phyloP scores from a whole-genome alignment of 2,329 filamentous ascomycete genomes.

The Alternaria consortialis region DNA sequence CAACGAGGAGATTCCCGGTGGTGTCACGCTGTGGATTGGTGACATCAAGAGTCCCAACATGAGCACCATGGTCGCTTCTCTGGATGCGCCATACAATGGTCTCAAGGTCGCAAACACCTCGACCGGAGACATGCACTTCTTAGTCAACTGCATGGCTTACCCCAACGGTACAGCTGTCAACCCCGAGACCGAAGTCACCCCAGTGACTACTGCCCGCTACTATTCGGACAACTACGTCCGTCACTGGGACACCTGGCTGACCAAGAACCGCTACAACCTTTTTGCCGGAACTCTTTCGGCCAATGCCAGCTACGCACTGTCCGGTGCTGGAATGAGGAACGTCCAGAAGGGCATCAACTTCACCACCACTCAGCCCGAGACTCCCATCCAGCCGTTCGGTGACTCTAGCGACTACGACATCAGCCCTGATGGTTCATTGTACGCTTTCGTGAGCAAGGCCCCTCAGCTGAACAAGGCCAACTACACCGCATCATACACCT shows the following conservation, averaged over 20 bases:
- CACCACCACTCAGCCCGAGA: slow-evolving; percentile 65
- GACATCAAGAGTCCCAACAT: slow-evolving; percentile 40
- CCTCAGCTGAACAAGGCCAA: slow-evolving; percentile 75
- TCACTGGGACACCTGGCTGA: slow-evolving; percentile 82
- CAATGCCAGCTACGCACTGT: slow-evolving; percentile 39
- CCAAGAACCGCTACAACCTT: slow-evolving; percentile 73
- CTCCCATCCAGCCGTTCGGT: slow-evolving; percentile 79
- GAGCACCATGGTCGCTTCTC: slow-evolving; percentile 48
- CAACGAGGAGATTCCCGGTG: slow-evolving; percentile 62
- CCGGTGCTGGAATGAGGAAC: slow-evolving; percentile 53
- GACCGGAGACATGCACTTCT: slow-evolving; percentile 54
- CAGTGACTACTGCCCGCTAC: slow-evolving; percentile 70
- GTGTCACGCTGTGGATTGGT: slow-evolving; percentile 49
- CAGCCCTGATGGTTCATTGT: slow-evolving; percentile 67
- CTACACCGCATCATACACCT: slow-evolving; percentile 83
- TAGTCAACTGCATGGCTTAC: slow-evolving; percentile 68
- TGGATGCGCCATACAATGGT: slow-evolving; percentile 60
- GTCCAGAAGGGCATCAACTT: slow-evolving; percentile 70
- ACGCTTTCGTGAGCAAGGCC: slow-evolving; percentile 75
- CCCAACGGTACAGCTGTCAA: slow-evolving; percentile 76
- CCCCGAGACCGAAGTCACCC: slow-evolving; percentile 65
- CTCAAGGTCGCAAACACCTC: slow-evolving; percentile 58
- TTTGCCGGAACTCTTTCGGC: slow-evolving; percentile 72
- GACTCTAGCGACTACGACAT: slow-evolving; percentile 81
- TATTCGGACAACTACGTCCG: slow-evolving; percentile 80